Evolutionary conservation across 2,329 filamentous ascomycete genomes (phyloP).

Genomic region (Mollisia scopiformis): DNA sequence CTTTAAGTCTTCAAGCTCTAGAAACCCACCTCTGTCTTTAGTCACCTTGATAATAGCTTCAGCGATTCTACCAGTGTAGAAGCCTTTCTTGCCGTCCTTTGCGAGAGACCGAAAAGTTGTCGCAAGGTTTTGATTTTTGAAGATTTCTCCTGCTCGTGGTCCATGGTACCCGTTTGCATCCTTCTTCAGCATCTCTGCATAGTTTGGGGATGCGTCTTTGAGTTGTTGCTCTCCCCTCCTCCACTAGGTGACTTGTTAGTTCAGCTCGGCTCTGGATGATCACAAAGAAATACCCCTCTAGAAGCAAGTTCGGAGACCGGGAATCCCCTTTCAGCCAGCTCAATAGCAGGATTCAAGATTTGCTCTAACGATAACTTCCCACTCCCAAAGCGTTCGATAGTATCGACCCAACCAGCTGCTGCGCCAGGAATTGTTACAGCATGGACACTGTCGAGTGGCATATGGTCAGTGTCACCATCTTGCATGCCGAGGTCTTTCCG

Average conservation of each 20-base stretch:
- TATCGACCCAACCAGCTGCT: conserved; percentile 91
- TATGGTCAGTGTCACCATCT: conserved; percentile 56
- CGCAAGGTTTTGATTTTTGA: conserved; percentile 82
- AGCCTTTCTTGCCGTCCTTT: conserved; percentile 82
- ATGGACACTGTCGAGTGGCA: conserved; percentile 78
- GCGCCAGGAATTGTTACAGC: conserved; percentile 88
- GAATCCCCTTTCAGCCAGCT: conserved; percentile 85
- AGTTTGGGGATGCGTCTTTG: conserved; percentile 79
- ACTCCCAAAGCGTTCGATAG: conserved; percentile 85
- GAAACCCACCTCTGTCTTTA: conserved; percentile 72
- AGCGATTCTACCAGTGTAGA: conserved; percentile 85
- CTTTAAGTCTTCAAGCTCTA: conserved; percentile 79
- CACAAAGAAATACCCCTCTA: conserved; percentile 26
- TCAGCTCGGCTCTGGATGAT: not conserved
- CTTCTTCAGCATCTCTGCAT: conserved; percentile 81
- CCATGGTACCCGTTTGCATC: conserved; percentile 76
- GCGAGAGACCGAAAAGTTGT: conserved; percentile 81
- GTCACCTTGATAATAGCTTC: conserved; percentile 81
- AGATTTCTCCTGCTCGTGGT: conserved; percentile 81
- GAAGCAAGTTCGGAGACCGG: conserved; percentile 76
- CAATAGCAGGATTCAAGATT: conserved; percentile 81
- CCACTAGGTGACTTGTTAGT: conserved; percentile 62
- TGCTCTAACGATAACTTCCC: conserved; percentile 78
- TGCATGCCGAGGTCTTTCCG: conserved; percentile 69
- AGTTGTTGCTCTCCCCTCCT: conserved; percentile 62